Evolutionary conservation across 2,329 filamentous ascomycete genomes (phyloP).

Genomic region (Arthrobotrys conoides): DNA sequence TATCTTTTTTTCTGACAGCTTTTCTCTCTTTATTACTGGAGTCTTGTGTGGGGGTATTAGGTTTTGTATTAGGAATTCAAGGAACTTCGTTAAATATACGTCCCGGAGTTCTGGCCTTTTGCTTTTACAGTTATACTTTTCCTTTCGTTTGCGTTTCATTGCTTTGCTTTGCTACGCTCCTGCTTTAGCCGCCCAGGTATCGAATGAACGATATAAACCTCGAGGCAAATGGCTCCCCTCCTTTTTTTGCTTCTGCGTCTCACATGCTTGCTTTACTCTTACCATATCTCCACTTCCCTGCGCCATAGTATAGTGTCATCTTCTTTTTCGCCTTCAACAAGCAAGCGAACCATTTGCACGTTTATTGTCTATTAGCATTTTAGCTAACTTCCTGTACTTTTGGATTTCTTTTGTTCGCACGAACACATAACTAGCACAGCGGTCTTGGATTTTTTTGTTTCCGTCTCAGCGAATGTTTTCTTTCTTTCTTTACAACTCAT

Average conservation of each 20-base stretch:
- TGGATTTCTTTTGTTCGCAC: slow-evolving; percentile 17
- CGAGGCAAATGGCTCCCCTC: slow-evolving; percentile 9
- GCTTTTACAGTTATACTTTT: background rate
- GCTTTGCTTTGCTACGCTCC: background rate
- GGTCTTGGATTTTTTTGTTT: background rate
- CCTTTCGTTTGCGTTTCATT: background rate
- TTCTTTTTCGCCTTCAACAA: background rate
- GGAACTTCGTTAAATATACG: slow-evolving; percentile 24
- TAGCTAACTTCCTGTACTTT: slow-evolving; percentile 18
- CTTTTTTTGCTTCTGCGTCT: background rate
- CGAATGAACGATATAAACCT: slow-evolving; percentile 3
- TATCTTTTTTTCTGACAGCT: slow-evolving; percentile 12
- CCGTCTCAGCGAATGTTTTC: background rate
- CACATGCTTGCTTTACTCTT: background rate
- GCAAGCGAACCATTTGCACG: slow-evolving; percentile 12
- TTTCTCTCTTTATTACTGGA: slow-evolving; percentile 25
- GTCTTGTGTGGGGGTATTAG: slow-evolving; percentile 11
- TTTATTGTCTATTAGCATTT: background rate
- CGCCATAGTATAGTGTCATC: slow-evolving; percentile 24
- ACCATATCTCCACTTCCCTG: slow-evolving; percentile 12
- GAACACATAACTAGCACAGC: slow-evolving; percentile 24
- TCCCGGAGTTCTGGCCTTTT: slow-evolving; percentile 20
- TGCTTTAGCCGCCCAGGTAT: slow-evolving; percentile 9
- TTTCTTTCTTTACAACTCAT: slow-evolving; percentile 15
- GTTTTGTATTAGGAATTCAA: slow-evolving; percentile 29